Conservation (phyloP, 2,329 filamentous ascomycete genomes). For the Colletotrichum siamense region DNA sequence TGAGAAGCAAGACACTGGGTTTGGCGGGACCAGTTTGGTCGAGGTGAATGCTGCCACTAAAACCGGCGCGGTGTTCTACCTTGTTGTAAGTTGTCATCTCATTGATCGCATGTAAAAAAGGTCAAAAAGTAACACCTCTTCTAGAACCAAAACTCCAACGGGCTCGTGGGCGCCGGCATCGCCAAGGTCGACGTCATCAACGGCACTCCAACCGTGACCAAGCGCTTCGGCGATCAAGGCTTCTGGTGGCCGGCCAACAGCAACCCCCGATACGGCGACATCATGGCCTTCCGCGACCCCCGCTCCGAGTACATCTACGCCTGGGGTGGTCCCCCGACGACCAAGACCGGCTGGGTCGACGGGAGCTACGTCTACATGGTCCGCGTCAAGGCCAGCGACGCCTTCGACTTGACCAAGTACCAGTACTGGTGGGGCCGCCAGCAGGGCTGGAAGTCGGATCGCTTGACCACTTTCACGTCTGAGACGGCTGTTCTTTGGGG, state of each 20-base stretch:
- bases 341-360: constrained; percentile 26
- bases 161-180: constrained; percentile 40
- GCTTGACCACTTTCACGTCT: constrained; percentile 33
- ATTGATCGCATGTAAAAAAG: no score
- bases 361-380: constrained; percentile 39
- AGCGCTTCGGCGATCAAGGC: constrained; percentile 33
- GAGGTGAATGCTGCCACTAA: constrained; percentile 33
- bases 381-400: constrained; percentile 37
- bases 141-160: constrained; percentile 32
- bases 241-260: constrained; percentile 41
- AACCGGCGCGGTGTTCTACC: constrained; percentile 38
- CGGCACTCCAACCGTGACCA: constrained; percentile 37
- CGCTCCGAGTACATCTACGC: constrained; percentile 43
- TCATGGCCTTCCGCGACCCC: constrained; percentile 40
- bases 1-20: constrained; percentile 38
- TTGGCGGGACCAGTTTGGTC: constrained; percentile 44
- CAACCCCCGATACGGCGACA: constrained; percentile 41
- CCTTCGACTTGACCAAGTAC: constrained; percentile 41
- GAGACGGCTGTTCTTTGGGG: constrained; percentile 45
- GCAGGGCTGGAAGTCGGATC: constrained; percentile 38
- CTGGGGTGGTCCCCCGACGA: constrained; percentile 41
- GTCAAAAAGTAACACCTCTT: rapidly evolving
- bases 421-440: constrained; percentile 46
- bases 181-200: constrained; percentile 38
- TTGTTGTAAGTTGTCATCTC: constrained; percentile 33